Evolutionary conservation across 169 alveolate species (phyloP).

Genomic region (Plasmodium relictum): DNA sequence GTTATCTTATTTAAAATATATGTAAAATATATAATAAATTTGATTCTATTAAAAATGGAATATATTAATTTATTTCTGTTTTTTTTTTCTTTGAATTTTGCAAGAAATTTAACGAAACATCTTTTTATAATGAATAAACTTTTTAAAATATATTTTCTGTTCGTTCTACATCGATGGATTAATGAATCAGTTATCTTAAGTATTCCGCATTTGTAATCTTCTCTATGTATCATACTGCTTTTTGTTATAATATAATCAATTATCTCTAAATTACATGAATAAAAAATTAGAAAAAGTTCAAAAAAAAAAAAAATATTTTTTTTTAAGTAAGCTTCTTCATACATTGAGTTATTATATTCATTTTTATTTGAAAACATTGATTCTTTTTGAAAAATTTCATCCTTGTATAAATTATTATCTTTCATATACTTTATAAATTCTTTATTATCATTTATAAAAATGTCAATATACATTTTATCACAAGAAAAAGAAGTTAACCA

Average conservation of each 20-base stretch:
- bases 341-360: not conserved
- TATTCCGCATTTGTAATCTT: conserved; percentile 57
- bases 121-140: conserved; percentile 47
- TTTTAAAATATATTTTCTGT: conserved; percentile 39
- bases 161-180: conserved; percentile 37
- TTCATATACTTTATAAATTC: conserved; percentile 37
- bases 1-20: conserved; percentile 16
- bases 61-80: not conserved
- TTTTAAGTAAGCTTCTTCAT: conserved; percentile 27
- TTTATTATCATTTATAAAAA: conserved; percentile 44
- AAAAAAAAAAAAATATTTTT: conserved; percentile 36
- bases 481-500: conserved; percentile 18
- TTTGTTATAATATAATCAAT: conserved; percentile 45
- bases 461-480: conserved; percentile 37
- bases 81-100: conserved; percentile 14
- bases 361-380: not conserved
- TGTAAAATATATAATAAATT: conserved; percentile 35
- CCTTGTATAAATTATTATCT: not conserved
- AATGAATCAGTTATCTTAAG: conserved; percentile 28
- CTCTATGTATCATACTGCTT: conserved; percentile 52
- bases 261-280: conserved; percentile 37
- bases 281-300: conserved; percentile 48
- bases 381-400: not conserved
- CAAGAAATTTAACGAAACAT: conserved; percentile 25
- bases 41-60: conserved; percentile 20